Percentiles rank a stretch among this genome's conserved stretches.
Conservation (phyloP, 2,329 filamentous ascomycete species). For the Thelonectria olida region DNA sequence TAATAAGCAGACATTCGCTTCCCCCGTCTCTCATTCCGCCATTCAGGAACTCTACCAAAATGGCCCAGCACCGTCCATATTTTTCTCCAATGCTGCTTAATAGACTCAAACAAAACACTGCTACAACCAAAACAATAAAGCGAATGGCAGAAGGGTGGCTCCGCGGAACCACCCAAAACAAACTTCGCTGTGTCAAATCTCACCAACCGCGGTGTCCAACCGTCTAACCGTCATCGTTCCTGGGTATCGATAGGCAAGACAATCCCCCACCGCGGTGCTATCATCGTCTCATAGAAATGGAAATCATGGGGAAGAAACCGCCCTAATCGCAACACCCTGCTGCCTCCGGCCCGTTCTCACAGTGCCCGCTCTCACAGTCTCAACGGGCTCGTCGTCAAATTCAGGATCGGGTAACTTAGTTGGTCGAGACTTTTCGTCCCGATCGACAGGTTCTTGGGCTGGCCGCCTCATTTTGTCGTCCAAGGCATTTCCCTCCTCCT, state of each 20-base stretch:
- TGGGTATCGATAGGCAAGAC: constrained; percentile 44
- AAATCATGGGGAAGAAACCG: constrained; percentile 24
- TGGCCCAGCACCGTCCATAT: constrained; percentile 23
- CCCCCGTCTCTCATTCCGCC: constrained; percentile 27
- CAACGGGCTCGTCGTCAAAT: too few relatives aligned
- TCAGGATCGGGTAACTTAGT: too few relatives aligned
- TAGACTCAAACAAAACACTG: constrained; percentile 27
- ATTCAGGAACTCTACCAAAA: constrained; percentile 28
- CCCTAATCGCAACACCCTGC: constrained; percentile 19
- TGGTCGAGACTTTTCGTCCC: too few relatives aligned
- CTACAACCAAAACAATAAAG: constrained; percentile 31
- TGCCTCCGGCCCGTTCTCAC: neutral
- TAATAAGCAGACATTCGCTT: constrained; percentile 37
- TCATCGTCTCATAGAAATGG: constrained; percentile 34
- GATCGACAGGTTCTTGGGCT: too few relatives aligned
- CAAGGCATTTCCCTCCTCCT: too few relatives aligned
- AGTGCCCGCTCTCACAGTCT: too few relatives aligned
- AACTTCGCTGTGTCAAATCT: constrained; percentile 32
- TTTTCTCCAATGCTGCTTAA: constrained; percentile 34
- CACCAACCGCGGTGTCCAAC: constrained; percentile 33
- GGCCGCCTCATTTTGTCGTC: too few relatives aligned
- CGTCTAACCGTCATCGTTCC: constrained; percentile 37
- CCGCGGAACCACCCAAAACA: constrained; percentile 18
- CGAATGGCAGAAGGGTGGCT: constrained; percentile 24
- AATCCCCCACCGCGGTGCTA: constrained; percentile 37